Evolutionary conservation across 371 early-diverging fungal species (phyloP).

Genomic region (Capniomyces stellatus): DNA sequence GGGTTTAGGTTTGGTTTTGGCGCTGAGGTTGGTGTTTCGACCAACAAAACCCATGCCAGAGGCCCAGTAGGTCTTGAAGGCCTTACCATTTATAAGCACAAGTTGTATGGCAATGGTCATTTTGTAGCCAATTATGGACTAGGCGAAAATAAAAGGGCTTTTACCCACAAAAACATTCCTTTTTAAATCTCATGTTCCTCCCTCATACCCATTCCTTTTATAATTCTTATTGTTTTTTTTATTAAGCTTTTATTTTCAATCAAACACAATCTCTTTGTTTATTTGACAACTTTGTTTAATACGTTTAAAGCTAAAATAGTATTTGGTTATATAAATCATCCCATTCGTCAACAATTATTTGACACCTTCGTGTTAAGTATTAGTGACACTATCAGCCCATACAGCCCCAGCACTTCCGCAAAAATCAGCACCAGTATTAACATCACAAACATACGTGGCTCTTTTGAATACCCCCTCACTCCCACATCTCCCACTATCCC

Average conservation of each 20-base stretch:
- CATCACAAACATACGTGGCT: constrained; percentile 86
- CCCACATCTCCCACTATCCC: constrained; percentile 94
- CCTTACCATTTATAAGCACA: constrained; percentile 88
- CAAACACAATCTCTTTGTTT: not conserved
- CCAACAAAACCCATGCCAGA: constrained; percentile 95
- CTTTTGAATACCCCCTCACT: constrained; percentile 81
- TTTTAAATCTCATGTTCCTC: constrained; percentile 6
- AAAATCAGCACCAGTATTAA: constrained; percentile 94
- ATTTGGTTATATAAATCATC: no score
- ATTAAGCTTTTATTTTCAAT: not conserved
- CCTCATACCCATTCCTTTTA: not conserved
- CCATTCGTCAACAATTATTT: not conserved
- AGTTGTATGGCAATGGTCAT: constrained; percentile 80
- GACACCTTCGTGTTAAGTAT: constrained; percentile 77
- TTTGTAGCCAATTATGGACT: constrained; percentile 55
- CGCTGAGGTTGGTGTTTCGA: constrained; percentile 89
- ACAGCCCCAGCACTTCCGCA: constrained; percentile 92
- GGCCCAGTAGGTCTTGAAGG: constrained; percentile 96
- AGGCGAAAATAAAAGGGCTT: constrained; percentile 44
- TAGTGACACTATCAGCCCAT: constrained; percentile 86
- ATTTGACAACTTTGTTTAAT: no score
- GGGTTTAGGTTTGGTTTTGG: constrained; percentile 97
- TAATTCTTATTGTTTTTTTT: not conserved
- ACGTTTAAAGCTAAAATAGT: no score
- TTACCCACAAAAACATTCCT: constrained; percentile 42